Evolutionary conservation across 805 yeast genomes (phyloP).

Genomic region (Metschnikowia koreensis): DNA sequence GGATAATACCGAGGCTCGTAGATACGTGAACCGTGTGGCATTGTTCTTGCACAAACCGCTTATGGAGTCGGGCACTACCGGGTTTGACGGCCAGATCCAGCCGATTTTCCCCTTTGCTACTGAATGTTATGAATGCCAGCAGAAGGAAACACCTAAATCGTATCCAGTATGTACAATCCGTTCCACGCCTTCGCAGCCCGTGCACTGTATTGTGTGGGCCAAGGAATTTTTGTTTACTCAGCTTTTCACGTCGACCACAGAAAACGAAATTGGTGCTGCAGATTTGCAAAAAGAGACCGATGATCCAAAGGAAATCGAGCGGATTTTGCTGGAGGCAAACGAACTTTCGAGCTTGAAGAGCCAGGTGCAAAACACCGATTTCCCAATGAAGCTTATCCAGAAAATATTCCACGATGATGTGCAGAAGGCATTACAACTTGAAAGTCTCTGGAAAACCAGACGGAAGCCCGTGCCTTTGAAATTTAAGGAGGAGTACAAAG

Average conservation of each 20-base stretch:
- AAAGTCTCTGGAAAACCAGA: slow-evolving; percentile 75
- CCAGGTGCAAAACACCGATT: slow-evolving; percentile 17
- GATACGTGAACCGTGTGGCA: slow-evolving; percentile 83
- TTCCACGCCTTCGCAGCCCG: slow-evolving; percentile 94
- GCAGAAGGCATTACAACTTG: slow-evolving; percentile 65
- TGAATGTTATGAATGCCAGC: slow-evolving; percentile 92
- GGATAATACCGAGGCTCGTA: slow-evolving; percentile 89
- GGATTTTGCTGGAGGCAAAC: slow-evolving; percentile 63
- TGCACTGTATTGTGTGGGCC: slow-evolving; percentile 97
- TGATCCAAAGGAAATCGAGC: slow-evolving; percentile 61
- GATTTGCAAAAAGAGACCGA: slow-evolving; percentile 50
- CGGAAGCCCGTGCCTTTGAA: slow-evolving; percentile 64
- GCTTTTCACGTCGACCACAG: slow-evolving; percentile 57
- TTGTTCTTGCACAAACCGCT: slow-evolving; percentile 71
- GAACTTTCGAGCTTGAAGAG: slow-evolving; percentile 48
- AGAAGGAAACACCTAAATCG: slow-evolving; percentile 83
- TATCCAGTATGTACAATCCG: slow-evolving; percentile 97
- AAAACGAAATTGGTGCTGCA: slow-evolving; percentile 21
- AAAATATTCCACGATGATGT: slow-evolving; percentile 77
- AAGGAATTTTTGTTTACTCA: slow-evolving; percentile 84
- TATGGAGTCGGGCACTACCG: slow-evolving; percentile 94
- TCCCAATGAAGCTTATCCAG: slow-evolving; percentile 44
- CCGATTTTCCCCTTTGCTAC: slow-evolving; percentile 80
- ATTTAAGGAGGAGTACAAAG: slow-evolving; percentile 20
- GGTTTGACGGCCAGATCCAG: slow-evolving; percentile 90